These are phyloP conservation scores for Cyphellophora attinorum DNA, from an alignment of 2,329 filamentous ascomycete species.

Conservation along the genomic window DNA sequence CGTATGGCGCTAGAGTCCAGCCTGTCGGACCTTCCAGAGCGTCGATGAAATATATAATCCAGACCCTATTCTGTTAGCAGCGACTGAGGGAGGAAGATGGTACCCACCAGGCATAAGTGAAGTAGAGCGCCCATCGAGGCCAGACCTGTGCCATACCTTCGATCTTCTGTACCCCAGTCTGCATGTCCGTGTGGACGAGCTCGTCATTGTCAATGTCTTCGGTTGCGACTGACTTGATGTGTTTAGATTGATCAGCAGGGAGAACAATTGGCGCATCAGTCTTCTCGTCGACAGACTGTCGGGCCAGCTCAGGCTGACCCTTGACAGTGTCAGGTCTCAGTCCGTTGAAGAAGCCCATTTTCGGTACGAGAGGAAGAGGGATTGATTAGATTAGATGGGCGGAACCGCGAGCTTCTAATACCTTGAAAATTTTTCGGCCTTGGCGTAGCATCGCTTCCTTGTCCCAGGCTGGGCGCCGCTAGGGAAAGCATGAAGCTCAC, in stretches of 20 bases:
- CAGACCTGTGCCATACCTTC: constrained; percentile 31
- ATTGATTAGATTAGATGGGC: too few species aligned
- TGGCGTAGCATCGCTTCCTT: too few species aligned
- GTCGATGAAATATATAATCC: constrained; percentile 27
- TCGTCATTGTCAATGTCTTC: constrained; percentile 3
- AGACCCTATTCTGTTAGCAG: constrained; percentile 27
- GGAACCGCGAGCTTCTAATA: too few species aligned
- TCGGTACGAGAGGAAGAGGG: too few species aligned
- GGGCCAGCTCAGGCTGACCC: neutral
- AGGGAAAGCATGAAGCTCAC: too few species aligned
- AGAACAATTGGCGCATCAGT: neutral
- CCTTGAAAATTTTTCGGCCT: too few species aligned
- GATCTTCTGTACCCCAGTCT: constrained; percentile 27
- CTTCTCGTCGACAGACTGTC: neutral
- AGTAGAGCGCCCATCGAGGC: constrained; percentile 25
- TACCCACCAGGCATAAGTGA: too few species aligned
- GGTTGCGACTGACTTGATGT: constrained; percentile 2
- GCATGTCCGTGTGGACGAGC: constrained; percentile 4
- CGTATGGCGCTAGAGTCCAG: constrained; percentile 34
- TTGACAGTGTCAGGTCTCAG: neutral
- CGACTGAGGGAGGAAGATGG: too few species aligned
- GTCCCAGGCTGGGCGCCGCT: too few species aligned
- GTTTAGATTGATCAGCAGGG: neutral
- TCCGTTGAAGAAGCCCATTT: neutral
- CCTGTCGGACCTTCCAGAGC: constrained; percentile 25